phyloP scores from a whole-genome alignment of 345 rosid species.

The Pistacia vera region DNA sequence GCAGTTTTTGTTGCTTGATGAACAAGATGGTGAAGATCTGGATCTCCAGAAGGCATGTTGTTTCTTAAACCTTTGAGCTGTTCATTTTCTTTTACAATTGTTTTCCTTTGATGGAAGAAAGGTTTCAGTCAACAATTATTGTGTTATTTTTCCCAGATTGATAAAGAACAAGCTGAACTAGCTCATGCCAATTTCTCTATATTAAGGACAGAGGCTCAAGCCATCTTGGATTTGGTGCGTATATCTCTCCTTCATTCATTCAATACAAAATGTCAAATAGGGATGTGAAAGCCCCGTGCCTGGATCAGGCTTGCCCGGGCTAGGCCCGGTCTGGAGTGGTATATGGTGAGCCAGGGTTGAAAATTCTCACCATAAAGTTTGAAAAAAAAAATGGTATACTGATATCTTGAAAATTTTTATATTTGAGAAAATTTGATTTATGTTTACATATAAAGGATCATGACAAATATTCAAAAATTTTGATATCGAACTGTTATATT shows the following conservation, averaged over 20 bases:
- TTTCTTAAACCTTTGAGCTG: conserved; percentile 16
- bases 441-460: too few relatives aligned
- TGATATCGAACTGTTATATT: too few relatives aligned
- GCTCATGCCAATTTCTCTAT: conserved; percentile 80
- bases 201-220: conserved; percentile 82
- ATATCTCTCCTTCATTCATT: background rate
- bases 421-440: too few relatives aligned
- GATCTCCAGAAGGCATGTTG: conserved; percentile 73
- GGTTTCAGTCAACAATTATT: conserved; percentile 11
- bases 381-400: too few relatives aligned
- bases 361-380: too few relatives aligned
- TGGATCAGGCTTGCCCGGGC: too few relatives aligned
- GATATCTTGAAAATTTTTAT: too few relatives aligned
- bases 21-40: conserved; percentile 81
- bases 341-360: background rate
- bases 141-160: conserved; percentile 50
- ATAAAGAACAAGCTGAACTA: conserved; percentile 88
- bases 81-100: background rate
- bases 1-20: conserved; percentile 73
- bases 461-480: too few relatives aligned
- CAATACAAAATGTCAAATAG: background rate
- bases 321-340: too few relatives aligned
- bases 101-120: background rate
- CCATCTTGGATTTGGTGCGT: conserved; percentile 84
- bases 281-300: too few relatives aligned